These are phyloP conservation scores for Monilinia fructicola DNA, from an alignment of 2,329 filamentous ascomycete genomes.

Conservation along the genomic window DNA sequence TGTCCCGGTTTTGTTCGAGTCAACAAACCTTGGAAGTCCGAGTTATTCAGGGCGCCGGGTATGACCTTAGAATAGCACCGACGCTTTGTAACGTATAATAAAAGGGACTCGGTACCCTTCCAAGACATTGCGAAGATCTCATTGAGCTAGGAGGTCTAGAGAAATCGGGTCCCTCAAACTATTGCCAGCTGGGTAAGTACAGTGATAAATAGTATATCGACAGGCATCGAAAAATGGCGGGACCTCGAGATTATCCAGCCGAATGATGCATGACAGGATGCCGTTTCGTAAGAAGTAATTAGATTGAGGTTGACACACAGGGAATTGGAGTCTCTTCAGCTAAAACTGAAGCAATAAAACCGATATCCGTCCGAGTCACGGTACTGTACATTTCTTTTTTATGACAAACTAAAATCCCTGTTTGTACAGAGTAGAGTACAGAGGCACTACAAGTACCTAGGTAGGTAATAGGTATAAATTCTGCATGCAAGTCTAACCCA, in stretches of 20 bases:
- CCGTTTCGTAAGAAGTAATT: background rate
- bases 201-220: too few species aligned
- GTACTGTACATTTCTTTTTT: background rate
- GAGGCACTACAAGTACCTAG: background rate
- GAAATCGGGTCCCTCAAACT: background rate
- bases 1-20: background rate
- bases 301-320: background rate
- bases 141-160: background rate
- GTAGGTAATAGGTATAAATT: background rate
- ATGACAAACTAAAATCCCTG: background rate
- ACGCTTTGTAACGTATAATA: background rate
- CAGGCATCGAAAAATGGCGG: background rate
- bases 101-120: background rate
- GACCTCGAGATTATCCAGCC: background rate
- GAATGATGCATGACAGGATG: background rate
- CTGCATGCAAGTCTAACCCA: constrained; percentile 3
- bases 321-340: background rate
- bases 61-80: background rate
- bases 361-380: too few species aligned
- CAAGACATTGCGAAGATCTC: background rate
- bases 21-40: background rate
- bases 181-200: background rate
- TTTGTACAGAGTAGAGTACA: too few species aligned
- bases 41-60: too few species aligned
- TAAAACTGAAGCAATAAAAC: background rate